phyloP scores from a whole-genome alignment of 495 filamentous ascomycete genomes.

The Hyaloscypha variabilis region DNA sequence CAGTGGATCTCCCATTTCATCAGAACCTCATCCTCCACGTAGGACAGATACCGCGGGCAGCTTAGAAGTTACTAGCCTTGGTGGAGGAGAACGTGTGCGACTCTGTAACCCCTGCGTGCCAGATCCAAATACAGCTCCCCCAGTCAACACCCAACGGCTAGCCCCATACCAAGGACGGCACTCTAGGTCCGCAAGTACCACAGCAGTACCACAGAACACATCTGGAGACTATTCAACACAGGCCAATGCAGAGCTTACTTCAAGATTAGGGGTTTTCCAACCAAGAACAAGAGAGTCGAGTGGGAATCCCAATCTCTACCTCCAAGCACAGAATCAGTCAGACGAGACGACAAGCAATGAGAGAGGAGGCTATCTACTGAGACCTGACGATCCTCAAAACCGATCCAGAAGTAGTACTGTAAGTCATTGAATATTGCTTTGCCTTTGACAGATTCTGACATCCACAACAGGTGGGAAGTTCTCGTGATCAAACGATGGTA shows the following conservation, averaged over 20 bases:
- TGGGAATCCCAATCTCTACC: neutral
- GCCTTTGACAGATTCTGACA: neutral
- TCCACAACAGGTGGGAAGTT: constrained; percentile 14
- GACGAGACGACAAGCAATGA: neutral
- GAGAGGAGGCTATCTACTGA: constrained; percentile 1
- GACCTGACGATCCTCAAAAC: constrained; percentile 8
- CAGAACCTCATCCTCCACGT: constrained; percentile 9
- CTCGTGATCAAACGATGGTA: constrained; percentile 13
- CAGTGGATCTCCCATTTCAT: constrained; percentile 14
- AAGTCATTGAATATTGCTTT: neutral
- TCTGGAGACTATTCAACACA: neutral
- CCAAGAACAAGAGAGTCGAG: constrained; percentile 11
- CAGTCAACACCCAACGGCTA: constrained; percentile 7
- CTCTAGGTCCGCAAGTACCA: constrained; percentile 21
- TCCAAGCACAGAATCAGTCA: neutral
- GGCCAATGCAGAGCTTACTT: constrained; percentile 18
- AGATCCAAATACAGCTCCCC: constrained; percentile 80
- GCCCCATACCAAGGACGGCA: constrained; percentile 23
- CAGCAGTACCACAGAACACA: constrained; percentile 1
- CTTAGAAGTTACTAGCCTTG: constrained; percentile 37
- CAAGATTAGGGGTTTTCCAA: neutral
- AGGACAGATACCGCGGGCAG: constrained; percentile 34
- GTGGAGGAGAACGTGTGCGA: constrained; percentile 82
- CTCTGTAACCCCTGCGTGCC: constrained; percentile 95
- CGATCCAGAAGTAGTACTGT: constrained; percentile 29